Evolutionary conservation across 768 basidiomycete genomes (phyloP), one percentile per base, ranked within the genome.

Genomic region (Pholiota molesta): DNA sequence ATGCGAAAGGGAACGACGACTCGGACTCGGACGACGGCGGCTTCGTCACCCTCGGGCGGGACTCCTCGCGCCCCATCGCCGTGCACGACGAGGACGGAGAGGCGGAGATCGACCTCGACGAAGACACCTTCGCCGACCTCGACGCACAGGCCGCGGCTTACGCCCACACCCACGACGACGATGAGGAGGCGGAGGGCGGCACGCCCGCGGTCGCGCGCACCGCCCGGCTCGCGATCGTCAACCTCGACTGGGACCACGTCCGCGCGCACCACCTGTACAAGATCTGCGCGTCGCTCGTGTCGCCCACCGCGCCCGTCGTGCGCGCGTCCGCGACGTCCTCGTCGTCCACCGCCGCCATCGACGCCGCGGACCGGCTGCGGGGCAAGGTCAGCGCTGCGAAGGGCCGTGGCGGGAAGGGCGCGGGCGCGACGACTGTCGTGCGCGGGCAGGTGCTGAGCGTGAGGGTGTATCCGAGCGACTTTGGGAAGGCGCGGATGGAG

Each of bases 201-300:
- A 63, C 55, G 47, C 55, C 58, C 4, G 73, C 66, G 11, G 80
- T 77, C 9, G 74, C 78, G 10, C 73, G 79, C 10, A 95, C 94
- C 2, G 81, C 78, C 58, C 83, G 97, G 23, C 72, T 99, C 7
- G 97, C 97, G 0, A 84, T 91, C 49, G 97, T 99, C 65, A 98
- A 99, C 73, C 84, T 99, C 55, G 97, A 99, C 76, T 99, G 97
- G 97, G 97, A 99, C 73, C 86, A 98, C 75, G 87, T 99, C 55
- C 90, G 91, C 59, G 94, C 97, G 0, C 78, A 78, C 19, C 95
- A 99, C 72, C 79, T 99, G 13, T 97, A 88, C 84, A 94, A 92
- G 75, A 92, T 98, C 37, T 94, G 93, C 75, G 86, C 92, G 17
- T 98, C 96, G 2, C 84, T 95, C 44, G 82, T 97, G 5, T 89